These are phyloP conservation scores for Ganoderma sinense DNA, from an alignment of 1,284 basidiomycete genomes.

Conservation along the genomic window DNA sequence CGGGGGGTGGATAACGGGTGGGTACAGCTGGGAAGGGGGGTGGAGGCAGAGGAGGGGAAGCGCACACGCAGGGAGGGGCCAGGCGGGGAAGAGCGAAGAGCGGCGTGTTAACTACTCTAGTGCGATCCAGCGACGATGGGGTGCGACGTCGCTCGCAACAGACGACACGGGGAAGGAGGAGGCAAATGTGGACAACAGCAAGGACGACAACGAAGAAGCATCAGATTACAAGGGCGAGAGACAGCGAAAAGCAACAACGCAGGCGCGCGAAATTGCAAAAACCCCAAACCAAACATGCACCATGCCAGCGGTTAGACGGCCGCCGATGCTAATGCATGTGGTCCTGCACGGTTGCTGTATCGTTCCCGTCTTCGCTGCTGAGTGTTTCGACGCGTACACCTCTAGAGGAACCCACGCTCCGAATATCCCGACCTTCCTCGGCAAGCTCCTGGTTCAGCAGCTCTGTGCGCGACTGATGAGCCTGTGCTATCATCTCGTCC, in stretches of 20 bases:
- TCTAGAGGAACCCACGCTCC: conserved; percentile 79
- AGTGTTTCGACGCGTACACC: conserved; percentile 79
- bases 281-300: conserved; percentile 9
- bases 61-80: conserved; percentile 22
- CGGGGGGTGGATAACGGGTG: conserved; percentile 9
- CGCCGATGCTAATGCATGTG: conserved; percentile 39
- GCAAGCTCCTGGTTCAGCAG: conserved; percentile 75
- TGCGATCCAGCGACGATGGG: conserved; percentile 11
- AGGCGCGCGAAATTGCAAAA: neutral
- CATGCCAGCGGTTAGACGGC: conserved; percentile 2
- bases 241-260: neutral
- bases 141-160: conserved; percentile 2
- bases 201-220: conserved; percentile 11
- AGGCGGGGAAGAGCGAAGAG: conserved; percentile 11
- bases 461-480: conserved; percentile 39
- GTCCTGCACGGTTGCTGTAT: conserved; percentile 60
- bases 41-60: conserved; percentile 17
- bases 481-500: conserved; percentile 40
- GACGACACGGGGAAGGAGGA: conserved; percentile 21
- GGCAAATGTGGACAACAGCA: conserved; percentile 20
- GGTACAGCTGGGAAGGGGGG: conserved; percentile 5
- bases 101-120: conserved; percentile 19
- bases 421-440: conserved; percentile 83
- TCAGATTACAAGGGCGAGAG: conserved; percentile 4
- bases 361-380: conserved; percentile 62